Base-by-base conservation (phyloP, 495 filamentous ascomycete species). In the Talaromyces trachyspermus region DNA sequence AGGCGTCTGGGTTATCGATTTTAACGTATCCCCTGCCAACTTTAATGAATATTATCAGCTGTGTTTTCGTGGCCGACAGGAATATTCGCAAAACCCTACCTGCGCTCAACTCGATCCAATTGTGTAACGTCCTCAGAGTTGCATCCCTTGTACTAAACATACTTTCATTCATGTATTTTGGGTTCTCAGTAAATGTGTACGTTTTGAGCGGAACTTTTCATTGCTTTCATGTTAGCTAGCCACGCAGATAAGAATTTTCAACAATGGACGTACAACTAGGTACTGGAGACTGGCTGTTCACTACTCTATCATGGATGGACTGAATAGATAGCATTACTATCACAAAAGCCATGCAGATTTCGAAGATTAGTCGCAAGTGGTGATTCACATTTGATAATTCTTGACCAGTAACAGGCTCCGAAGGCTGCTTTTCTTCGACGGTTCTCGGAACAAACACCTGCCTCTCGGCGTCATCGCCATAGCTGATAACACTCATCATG, bases 21-120 rank as follows among this genome's bases (percentile, higher is more conserved):
- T 46, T 32, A 11, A 46, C 43, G 26, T 32, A 46, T 36, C 43
- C 43, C 1, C 43, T 30, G 26, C 43, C 43, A 11, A 8, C 43
- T 46, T 2, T 22, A 8, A 40, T 40, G 20, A 15, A 4, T 26
- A 5, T 42, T 40, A n/a, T 42, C 39, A 24, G 20, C 15, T 14
- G 26, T 42, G 20, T 8, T 9, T 36, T 17, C 12, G 10, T 9
- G 14, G 14, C 9, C 4, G 8, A n/a, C 7, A 5, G 14, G 15
- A 36, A 8, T 38, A 22, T 38, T 8, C 26, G 22, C 14, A 8
- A 23, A 7, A 24, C 14, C 11, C 4, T 14, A 42, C 39, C 39
- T 15, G 39, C 12, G 23, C 39, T 42, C 39, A 42, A 42, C 23
- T 42, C 39, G 22, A 42, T 7, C 39, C 39, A 42, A 18, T 42